Evolutionary conservation across 106 monocot genomes (phyloP).

Genomic region (Platanthera zijinensis): DNA sequence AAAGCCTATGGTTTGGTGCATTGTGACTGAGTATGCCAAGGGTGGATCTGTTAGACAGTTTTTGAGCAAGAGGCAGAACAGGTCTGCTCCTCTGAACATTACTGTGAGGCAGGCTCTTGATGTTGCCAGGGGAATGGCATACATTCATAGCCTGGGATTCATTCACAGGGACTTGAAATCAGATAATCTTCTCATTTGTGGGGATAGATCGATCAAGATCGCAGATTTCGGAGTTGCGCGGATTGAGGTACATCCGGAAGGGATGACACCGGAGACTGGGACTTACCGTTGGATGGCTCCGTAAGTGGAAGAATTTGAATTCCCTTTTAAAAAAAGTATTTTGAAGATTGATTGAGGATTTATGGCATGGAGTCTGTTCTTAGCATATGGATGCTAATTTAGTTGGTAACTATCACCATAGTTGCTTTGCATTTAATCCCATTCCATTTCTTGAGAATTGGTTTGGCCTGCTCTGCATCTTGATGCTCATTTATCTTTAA

Average conservation of each 20-base stretch:
- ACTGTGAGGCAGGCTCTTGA: slow-evolving; percentile 31
- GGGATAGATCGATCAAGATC: slow-evolving; percentile 33
- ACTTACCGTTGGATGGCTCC: slow-evolving; percentile 40
- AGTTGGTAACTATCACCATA: no score
- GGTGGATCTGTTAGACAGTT: slow-evolving; percentile 33
- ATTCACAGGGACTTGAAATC: slow-evolving; percentile 37
- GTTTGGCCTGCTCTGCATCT: no score
- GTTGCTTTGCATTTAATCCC: no score
- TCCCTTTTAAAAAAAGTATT: not conserved
- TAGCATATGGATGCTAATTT: no score
- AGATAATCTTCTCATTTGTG: slow-evolving; percentile 26
- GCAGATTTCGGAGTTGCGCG: slow-evolving; percentile 32
- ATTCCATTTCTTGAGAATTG: no score
- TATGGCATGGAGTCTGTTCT: no score
- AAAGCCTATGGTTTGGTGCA: slow-evolving; percentile 37
- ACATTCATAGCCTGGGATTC: slow-evolving; percentile 24
- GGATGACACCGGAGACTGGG: slow-evolving; percentile 33
- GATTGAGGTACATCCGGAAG: slow-evolving; percentile 30
- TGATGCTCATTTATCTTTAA: no score
- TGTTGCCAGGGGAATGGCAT: slow-evolving; percentile 27
- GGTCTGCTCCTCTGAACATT: slow-evolving; percentile 20
- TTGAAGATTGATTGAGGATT: no score
- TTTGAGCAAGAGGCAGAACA: slow-evolving; percentile 20
- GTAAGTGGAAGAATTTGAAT: slow-evolving; percentile 8
- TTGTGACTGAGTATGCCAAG: slow-evolving; percentile 34